Conservation (phyloP, 2,329 filamentous ascomycete species). For the Leptographium radiaticola region DNA sequence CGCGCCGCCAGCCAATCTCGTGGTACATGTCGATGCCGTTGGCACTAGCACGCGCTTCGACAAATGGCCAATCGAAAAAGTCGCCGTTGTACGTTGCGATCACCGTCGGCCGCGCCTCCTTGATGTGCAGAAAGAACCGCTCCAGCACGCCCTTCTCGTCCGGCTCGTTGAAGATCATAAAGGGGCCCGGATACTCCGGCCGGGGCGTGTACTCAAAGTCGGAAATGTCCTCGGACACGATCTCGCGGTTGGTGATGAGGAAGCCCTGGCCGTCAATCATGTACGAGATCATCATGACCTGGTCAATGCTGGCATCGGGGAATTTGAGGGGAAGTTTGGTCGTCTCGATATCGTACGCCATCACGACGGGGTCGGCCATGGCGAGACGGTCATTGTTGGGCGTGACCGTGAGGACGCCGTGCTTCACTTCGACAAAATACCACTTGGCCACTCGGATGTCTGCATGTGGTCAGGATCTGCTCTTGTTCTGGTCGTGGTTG, state of each 20-base stretch:
- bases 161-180: constrained; percentile 97
- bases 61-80: constrained; percentile 99
- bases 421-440: constrained; percentile 92
- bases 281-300: constrained; percentile 99
- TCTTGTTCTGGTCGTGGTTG: neutral
- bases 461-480: constrained; percentile 18
- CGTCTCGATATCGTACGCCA: constrained; percentile 99
- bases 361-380: constrained; percentile 89
- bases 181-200: constrained; percentile 87
- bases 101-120: constrained; percentile 85
- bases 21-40: constrained; percentile 98
- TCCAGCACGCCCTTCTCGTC: constrained; percentile 82
- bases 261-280: constrained; percentile 99
- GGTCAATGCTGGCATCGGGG: constrained; percentile 84
- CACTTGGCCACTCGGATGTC: constrained; percentile 94
- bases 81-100: constrained; percentile 99
- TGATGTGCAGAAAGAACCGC: constrained; percentile 89
- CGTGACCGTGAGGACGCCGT: constrained; percentile 70
- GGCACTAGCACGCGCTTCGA: constrained; percentile 83
- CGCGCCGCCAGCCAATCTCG: constrained; percentile 94
- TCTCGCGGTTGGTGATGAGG: constrained; percentile 93
- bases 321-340: constrained; percentile 94
- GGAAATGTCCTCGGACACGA: constrained; percentile 91
- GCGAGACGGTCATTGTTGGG: constrained; percentile 79
- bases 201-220: constrained; percentile 98